Evolutionary conservation across 192 early-diverging fungal genomes (phyloP).

Genomic region (Coemansia sp.): DNA sequence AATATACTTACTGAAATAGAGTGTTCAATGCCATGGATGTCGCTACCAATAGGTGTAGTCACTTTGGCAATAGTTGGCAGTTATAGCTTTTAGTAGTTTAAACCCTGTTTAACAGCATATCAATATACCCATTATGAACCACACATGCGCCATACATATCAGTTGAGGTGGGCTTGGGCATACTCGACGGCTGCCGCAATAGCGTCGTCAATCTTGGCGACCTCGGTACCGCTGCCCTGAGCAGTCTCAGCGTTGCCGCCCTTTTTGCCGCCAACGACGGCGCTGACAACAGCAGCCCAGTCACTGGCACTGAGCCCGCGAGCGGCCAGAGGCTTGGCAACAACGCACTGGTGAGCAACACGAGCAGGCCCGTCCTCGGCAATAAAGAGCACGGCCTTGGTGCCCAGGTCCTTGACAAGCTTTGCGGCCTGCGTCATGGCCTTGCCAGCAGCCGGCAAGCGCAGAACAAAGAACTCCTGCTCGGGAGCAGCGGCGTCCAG

Average conservation of each 20-base stretch:
- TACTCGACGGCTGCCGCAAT: conserved; percentile 68
- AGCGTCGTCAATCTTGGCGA: conserved; percentile 67
- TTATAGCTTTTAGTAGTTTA: too few species aligned
- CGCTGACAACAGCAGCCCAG: conserved; percentile 83
- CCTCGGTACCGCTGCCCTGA: conserved; percentile 77
- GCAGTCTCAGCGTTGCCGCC: conserved; percentile 94
- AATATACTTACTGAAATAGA: too few species aligned
- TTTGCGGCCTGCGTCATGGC: conserved; percentile 75
- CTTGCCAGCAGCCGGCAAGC: conserved; percentile 74
- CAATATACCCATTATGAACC: too few species aligned
- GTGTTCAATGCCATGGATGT: too few species aligned
- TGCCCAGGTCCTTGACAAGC: conserved; percentile 71
- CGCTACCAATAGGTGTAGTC: too few species aligned
- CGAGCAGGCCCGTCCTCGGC: conserved; percentile 68
- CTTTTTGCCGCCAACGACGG: conserved; percentile 83
- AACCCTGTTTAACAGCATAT: too few species aligned
- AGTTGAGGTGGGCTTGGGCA: conserved; percentile 58
- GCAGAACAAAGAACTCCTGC: conserved; percentile 48
- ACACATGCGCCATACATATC: neutral
- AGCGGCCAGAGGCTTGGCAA: conserved; percentile 67
- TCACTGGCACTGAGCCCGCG: conserved; percentile 85
- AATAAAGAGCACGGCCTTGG: conserved; percentile 84
- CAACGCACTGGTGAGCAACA: conserved; percentile 78
- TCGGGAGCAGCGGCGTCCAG: conserved; percentile 63
- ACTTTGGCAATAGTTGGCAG: too few species aligned